phyloP scores from a whole-genome alignment of 73 alveolate species.

The Paramecium biaurelia region DNA sequence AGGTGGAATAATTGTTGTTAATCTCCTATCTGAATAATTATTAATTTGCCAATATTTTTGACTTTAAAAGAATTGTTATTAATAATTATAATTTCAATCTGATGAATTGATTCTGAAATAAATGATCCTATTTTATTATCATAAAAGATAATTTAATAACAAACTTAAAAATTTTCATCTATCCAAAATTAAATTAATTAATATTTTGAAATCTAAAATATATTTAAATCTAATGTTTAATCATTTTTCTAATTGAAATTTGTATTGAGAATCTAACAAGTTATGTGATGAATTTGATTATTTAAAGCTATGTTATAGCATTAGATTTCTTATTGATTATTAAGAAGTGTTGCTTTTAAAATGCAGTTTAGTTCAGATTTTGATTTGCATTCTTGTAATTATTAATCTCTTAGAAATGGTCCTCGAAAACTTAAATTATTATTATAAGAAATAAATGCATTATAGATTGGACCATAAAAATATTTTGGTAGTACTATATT shows the following conservation, averaged over 20 bases:
- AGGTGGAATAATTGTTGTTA: neutral
- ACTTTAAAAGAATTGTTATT: neutral
- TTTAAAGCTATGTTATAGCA: neutral
- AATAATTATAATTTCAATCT: neutral
- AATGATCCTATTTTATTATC: neutral
- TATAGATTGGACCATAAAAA: neutral
- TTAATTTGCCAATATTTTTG: neutral
- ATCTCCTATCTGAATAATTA: neutral
- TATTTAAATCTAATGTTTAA: neutral
- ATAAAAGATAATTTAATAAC: neutral
- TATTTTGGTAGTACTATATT: neutral
- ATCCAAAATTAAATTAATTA: neutral
- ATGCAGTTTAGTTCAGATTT: neutral
- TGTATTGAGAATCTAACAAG: neutral
- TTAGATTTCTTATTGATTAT: neutral
- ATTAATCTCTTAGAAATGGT: neutral
- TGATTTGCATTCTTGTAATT: neutral
- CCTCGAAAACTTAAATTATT: neutral
- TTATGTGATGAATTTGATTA: neutral
- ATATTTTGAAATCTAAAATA: neutral
- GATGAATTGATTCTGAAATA: neutral
- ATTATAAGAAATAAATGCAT: neutral
- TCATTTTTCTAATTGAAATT: neutral
- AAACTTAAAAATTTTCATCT: neutral
- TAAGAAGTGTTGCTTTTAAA: neutral